These are phyloP conservation scores for Irpex sp. DNA, from an alignment of 1,284 basidiomycete genomes.

Conservation along the genomic window DNA sequence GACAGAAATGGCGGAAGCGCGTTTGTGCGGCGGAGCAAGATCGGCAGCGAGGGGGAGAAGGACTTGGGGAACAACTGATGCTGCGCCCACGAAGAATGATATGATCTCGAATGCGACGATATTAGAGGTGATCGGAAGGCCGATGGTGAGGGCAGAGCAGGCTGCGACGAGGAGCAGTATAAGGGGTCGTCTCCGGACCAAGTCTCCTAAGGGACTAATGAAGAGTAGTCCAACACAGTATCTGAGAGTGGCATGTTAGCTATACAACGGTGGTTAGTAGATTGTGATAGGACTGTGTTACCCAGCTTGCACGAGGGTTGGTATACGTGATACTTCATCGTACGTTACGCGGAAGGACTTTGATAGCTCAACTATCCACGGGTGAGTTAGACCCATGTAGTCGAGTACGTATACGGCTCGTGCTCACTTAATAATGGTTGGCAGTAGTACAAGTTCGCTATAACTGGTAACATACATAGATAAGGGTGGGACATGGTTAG, in stretches of 20 bases:
- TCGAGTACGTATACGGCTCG: background rate
- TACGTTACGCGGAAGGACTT: slow-evolving; percentile 1
- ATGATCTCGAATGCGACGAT: slow-evolving; percentile 53
- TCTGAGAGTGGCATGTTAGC: slow-evolving; percentile 21
- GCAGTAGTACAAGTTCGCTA: slow-evolving; percentile 80
- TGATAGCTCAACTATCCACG: background rate
- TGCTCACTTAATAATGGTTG: slow-evolving; percentile 71
- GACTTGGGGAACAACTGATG: slow-evolving; percentile 50
- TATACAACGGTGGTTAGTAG: no score
- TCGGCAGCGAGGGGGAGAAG: slow-evolving; percentile 65
- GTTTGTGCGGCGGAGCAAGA: slow-evolving; percentile 53
- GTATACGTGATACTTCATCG: slow-evolving; percentile 4
- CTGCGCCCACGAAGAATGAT: slow-evolving; percentile 55
- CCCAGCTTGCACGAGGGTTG: slow-evolving; percentile 7
- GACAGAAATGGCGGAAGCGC: slow-evolving; percentile 58
- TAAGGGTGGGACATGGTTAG: no score
- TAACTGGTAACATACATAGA: slow-evolving; percentile 43
- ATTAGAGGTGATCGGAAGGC: slow-evolving; percentile 51
- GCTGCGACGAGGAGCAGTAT: slow-evolving; percentile 48
- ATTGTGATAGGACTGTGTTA: slow-evolving; percentile 19
- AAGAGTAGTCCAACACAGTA: slow-evolving; percentile 57
- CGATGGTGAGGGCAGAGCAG: slow-evolving; percentile 50
- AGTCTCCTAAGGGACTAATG: slow-evolving; percentile 60
- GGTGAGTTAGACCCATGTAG: background rate
- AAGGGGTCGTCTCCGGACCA: slow-evolving; percentile 55